Percentiles rank a stretch among this genome's conserved stretches.
These are phyloP conservation scores for Naganishia onofrii DNA, from an alignment of 768 basidiomycete genomes.

Conservation along the genomic window DNA sequence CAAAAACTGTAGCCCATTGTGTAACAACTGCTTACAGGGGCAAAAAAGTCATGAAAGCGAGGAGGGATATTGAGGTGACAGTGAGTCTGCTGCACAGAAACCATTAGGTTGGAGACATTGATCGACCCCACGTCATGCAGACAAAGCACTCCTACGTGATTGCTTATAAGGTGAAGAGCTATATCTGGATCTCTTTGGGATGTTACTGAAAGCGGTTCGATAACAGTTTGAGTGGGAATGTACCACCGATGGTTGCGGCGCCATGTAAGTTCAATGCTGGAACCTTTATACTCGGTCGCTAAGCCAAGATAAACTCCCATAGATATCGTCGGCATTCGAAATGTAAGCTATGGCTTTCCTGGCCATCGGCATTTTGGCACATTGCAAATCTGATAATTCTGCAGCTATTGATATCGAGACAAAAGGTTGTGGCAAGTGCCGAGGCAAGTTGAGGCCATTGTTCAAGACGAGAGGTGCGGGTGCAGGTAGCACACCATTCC, in stretches of 20 bases:
- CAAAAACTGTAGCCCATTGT: conserved; percentile 22
- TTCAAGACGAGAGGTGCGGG: conserved; percentile 40
- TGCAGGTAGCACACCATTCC: conserved; percentile 44
- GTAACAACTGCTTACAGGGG: conserved; percentile 58
- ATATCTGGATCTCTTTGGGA: background rate
- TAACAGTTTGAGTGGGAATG: conserved; percentile 44
- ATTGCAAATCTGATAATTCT: background rate
- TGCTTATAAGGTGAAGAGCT: conserved; percentile 46
- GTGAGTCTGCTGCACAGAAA: conserved; percentile 35
- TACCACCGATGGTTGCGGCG: conserved; percentile 41
- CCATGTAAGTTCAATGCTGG: conserved; percentile 43
- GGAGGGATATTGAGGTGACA: conserved; percentile 70
- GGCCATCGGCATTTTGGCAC: too few relatives aligned
- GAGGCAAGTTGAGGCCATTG: conserved; percentile 42
- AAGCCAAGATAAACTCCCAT: background rate
- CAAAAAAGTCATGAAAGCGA: conserved; percentile 63
- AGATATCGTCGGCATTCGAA: conserved; percentile 50
- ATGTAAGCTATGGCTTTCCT: conserved; percentile 37
- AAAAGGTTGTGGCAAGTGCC: conserved; percentile 52
- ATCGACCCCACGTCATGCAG: conserved; percentile 29
- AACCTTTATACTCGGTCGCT: background rate
- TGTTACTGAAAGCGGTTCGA: conserved; percentile 4
- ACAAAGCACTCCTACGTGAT: conserved; percentile 55
- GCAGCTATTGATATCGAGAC: conserved; percentile 50
- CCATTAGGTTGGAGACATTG: background rate